Conservation (phyloP, 495 filamentous ascomycete species). For the Penicillium chermesinum region DNA sequence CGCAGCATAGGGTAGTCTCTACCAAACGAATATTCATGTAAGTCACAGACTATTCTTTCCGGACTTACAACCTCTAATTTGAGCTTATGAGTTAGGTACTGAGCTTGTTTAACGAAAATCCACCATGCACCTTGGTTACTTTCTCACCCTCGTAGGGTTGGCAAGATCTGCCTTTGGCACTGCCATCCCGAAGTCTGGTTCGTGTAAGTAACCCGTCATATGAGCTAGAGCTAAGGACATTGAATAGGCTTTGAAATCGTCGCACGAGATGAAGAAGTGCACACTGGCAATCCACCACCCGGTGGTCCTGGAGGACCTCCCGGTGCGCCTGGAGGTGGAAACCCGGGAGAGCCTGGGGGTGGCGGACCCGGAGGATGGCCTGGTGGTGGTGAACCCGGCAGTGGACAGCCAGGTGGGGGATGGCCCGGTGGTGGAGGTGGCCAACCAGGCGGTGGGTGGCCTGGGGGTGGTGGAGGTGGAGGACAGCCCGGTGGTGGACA, state of each 20-base stretch:
- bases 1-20: no score
- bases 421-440: background rate
- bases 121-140: background rate
- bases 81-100: no score
- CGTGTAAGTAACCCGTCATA: background rate
- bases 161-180: background rate
- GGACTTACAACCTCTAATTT: no score
- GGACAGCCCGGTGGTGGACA: background rate
- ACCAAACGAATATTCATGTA: no score
- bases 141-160: background rate
- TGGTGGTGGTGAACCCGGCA: background rate
- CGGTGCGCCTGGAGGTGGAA: background rate
- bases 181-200: background rate
- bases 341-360: background rate
- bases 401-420: background rate
- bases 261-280: background rate
- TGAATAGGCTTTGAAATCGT: background rate
- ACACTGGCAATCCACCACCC: background rate
- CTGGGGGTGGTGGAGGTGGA: background rate
- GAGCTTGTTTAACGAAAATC: background rate
- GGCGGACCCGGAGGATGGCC: background rate
- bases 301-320: background rate
- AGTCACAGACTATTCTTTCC: no score
- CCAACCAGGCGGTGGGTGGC: background rate
- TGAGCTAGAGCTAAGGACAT: background rate